These are phyloP conservation scores for Forsythia suspensa DNA, from an alignment of 257 asterid genomes.

Conservation along the genomic window DNA sequence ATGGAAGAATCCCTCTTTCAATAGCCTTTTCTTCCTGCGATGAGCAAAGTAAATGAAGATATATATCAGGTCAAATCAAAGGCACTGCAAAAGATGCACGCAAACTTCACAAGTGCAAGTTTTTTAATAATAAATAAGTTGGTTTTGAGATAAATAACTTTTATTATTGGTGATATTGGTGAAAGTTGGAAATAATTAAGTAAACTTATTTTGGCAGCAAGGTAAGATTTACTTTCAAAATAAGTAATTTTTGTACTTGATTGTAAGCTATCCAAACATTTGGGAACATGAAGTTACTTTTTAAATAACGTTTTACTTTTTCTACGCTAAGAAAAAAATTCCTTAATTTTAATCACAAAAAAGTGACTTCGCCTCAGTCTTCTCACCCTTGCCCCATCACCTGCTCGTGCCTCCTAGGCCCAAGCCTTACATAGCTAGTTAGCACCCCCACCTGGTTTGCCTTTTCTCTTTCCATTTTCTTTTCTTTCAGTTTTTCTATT, in stretches of 20 bases:
- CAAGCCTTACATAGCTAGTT: no score
- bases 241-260: neutral
- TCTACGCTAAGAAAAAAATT: neutral
- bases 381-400: no score
- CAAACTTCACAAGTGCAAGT: neutral
- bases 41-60: neutral
- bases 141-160: neutral
- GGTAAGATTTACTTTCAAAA: neutral
- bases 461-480: no score
- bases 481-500: no score
- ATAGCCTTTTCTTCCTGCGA: conserved; percentile 92
- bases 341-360: no score
- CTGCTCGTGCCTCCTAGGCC: no score
- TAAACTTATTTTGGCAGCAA: neutral
- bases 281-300: neutral
- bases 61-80: neutral
- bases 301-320: neutral
- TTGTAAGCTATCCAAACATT: neutral
- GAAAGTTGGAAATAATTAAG: neutral
- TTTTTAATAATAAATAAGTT: no score
- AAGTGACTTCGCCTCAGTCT: no score
- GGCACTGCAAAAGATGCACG: neutral
- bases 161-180: neutral
- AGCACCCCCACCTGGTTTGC: no score
- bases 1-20: conserved; percentile 78